Evolutionary conservation across 129 eudicot species (phyloP).

Genomic region (Ambrosia artemisiifolia): DNA sequence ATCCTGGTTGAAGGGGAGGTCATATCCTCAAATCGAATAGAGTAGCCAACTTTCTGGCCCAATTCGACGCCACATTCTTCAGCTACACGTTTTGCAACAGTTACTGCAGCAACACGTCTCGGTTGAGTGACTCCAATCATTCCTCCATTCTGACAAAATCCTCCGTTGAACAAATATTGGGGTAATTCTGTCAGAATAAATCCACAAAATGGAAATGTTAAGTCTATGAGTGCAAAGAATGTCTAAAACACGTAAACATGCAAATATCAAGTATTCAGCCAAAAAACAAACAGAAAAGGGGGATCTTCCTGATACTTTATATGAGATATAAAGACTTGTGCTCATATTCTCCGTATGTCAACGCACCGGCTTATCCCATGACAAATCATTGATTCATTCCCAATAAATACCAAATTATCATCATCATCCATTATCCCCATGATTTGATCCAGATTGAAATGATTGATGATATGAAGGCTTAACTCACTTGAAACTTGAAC

Average conservation of each 20-base stretch:
- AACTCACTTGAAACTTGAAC: too few relatives aligned
- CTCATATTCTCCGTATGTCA: too few relatives aligned
- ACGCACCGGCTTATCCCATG: too few relatives aligned
- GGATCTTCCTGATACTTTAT: too few relatives aligned
- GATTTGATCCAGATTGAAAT: too few relatives aligned
- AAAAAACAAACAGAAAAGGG: neutral
- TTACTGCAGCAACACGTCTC: conserved; percentile 93
- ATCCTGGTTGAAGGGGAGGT: conserved; percentile 76
- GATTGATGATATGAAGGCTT: too few relatives aligned
- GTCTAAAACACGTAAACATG: neutral
- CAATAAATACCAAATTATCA: too few relatives aligned
- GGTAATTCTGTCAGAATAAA: conserved; percentile 65
- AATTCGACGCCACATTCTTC: conserved; percentile 85
- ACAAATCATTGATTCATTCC: too few relatives aligned
- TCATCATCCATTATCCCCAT: too few relatives aligned
- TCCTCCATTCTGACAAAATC: conserved; percentile 77
- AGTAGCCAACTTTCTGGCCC: conserved; percentile 95
- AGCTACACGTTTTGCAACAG: conserved; percentile 95
- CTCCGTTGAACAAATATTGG: conserved; percentile 72
- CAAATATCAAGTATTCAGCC: neutral
- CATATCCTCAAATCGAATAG: conserved; percentile 87
- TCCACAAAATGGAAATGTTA: neutral
- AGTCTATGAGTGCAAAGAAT: neutral
- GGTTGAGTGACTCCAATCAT: conserved; percentile 90
- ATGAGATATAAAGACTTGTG: too few relatives aligned